Percentiles rank a stretch among this genome's conserved stretches.
phyloP scores from a whole-genome alignment of 2,329 filamentous ascomycete species.

The Cladosporium sp. region DNA sequence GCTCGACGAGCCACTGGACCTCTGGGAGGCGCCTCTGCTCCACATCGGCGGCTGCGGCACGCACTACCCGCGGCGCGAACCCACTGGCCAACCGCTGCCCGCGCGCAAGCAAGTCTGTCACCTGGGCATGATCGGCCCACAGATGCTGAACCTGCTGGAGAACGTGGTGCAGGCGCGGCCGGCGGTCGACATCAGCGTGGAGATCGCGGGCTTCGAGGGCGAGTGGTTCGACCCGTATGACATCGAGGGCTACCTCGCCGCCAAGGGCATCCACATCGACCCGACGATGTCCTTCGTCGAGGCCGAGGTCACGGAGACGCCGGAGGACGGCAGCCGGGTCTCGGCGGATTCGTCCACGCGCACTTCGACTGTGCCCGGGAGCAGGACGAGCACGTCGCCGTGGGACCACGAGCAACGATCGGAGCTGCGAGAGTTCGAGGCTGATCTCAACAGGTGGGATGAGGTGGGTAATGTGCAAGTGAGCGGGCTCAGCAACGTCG shows the following conservation, averaged over 20 bases:
- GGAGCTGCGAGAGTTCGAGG: not conserved
- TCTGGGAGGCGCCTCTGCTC: constrained; percentile 56
- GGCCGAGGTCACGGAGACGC: constrained; percentile 45
- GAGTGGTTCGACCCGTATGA: constrained; percentile 74
- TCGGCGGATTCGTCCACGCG: not conserved
- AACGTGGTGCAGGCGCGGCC: constrained; percentile 21
- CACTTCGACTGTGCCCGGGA: constrained; percentile 1
- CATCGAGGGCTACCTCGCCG: constrained; percentile 65
- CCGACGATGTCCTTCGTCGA: constrained; percentile 55
- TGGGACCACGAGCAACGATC: constrained; percentile 12
- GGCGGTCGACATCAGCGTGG: constrained; percentile 36
- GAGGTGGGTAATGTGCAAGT: constrained; percentile 4
- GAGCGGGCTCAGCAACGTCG: constrained; percentile 15
- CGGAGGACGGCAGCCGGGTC: constrained; percentile 5
- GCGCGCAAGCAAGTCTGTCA: constrained; percentile 19
- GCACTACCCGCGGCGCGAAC: constrained; percentile 48
- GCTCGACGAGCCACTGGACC: constrained; percentile 47
- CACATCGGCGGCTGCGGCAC: constrained; percentile 63
- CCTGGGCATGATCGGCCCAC: constrained; percentile 25
- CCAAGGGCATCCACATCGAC: constrained; percentile 58
- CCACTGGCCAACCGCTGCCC: constrained; percentile 40
- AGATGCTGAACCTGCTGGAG: constrained; percentile 23
- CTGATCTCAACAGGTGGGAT: not conserved
- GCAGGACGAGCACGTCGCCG: not conserved
- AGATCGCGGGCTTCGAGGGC: constrained; percentile 59